Evolutionary conservation across 2,329 filamentous ascomycete genomes (phyloP).

Genomic region (Fusarium poae): DNA sequence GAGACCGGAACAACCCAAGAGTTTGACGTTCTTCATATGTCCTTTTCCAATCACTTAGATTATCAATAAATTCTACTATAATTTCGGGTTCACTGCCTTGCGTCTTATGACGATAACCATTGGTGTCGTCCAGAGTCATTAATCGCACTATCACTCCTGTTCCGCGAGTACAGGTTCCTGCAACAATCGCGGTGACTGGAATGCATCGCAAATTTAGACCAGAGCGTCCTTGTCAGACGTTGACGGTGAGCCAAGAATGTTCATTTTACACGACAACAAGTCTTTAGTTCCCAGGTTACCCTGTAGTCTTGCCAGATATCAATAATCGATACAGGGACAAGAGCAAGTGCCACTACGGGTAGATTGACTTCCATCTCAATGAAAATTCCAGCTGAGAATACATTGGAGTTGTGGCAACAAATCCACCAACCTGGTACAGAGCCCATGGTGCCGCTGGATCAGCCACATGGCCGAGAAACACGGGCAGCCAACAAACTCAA

Average conservation of each 20-base stretch:
- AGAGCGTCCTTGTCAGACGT: neutral
- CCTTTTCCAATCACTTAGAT: neutral
- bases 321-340: neutral
- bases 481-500: neutral
- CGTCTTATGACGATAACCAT: neutral
- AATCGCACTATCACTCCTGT: neutral
- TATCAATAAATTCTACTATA: neutral
- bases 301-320: neutral
- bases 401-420: neutral
- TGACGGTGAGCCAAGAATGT: neutral
- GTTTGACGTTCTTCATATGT: too few relatives aligned
- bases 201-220: conserved; percentile 26
- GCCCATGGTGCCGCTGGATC: neutral
- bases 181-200: conserved; percentile 20
- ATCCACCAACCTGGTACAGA: neutral
- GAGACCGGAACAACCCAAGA: neutral
- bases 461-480: conserved; percentile 5
- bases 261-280: neutral
- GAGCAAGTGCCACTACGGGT: neutral
- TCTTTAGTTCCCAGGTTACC: neutral
- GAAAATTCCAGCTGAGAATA: too few relatives aligned
- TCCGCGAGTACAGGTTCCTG: neutral
- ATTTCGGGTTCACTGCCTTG: too few relatives aligned
- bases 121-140: neutral
- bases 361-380: neutral